Evolutionary conservation across 495 filamentous ascomycete species (phyloP), one percentile per base, ranked within the genome.

Genomic region (Umbilicaria muhlenbergii): DNA sequence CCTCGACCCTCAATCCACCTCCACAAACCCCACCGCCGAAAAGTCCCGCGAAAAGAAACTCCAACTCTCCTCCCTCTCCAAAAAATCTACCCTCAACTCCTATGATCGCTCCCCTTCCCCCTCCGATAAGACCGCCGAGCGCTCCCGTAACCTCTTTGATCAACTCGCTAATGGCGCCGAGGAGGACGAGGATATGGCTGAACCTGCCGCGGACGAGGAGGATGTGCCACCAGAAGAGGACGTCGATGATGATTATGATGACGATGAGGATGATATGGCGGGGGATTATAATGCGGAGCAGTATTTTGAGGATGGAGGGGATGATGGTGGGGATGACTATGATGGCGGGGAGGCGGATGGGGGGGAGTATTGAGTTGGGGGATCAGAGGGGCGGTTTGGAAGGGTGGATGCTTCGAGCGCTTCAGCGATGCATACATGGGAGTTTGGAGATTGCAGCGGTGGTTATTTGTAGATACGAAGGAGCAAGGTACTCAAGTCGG

Each of bases 261-360:
- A 70, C 11, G 68, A 74, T 42, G 71, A 74, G 1, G 70, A 74
- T 42, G 71, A 74, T 15, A 67, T 70, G 66, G 71, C 66, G 10
- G 71, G 68, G 0, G 71, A 74, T 46, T 78, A 80, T 56, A 77
- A 80, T 50, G 75, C 75, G 0, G 75, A 80, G 47, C 67, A 76
- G 39, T 78, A 79, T 62, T 80, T 79, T 45, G 75, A 79, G 51
- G 71, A 60, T 32, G 76, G 76, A 7, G 76, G 72, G 37, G 74
- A 75, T 44, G 76, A 80, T 31, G 65, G 58, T 46, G 68, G 65
- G 21, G 68, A 72, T 3, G 68, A 69, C 53, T 62, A 62, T n/a
- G 68, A 64, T 41, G 69, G 63, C 13, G 70, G 60, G 40, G 65
- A 57, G 10, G 71, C 62, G 21, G 71, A 71, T 37, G 70, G 68